Base-by-base conservation (phyloP, 1,139 yeast genomes). In the Entelexis paramagnoliae region DNA sequence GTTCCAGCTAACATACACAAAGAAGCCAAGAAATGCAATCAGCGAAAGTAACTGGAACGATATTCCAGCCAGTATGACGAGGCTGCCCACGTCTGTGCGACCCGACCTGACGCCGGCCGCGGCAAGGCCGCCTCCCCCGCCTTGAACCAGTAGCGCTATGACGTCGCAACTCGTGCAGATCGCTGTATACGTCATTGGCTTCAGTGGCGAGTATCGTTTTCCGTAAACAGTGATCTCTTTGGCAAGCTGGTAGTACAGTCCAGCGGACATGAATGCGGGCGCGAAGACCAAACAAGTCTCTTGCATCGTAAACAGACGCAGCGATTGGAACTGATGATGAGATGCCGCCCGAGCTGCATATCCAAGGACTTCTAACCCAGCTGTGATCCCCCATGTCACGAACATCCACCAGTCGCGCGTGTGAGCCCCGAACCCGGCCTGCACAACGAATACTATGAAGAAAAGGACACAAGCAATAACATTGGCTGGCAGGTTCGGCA, bases 221-320 rank as follows among this genome's bases (percentile, higher is more conserved):
- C 94, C 93, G 65, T 78, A 83, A 9, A 84, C 70, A 49, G 82
- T 78, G 41, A 83, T 78, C 56, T 83, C 61, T 64, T 84, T 86
- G 4, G 87, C 91, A 62, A 86, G n/a, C n/a, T n/a, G n/a, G n/a
- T n/a, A n/a, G n/a, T n/a, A n/a, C n/a, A n/a, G n/a, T n/a, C n/a
- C n/a, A n/a, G n/a, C 96, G 88, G 85, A 83, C 48, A 85, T 72
- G 64, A 88, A 86, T 8, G 89, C 89, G 0, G 96, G 96, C 0
- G 88, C 89, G 50, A 87, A 69, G 0, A 94, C 85, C 56, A 87
- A 70, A 53, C 82, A 70, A 50, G 81, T 75, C 58, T 79, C 76
- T 65, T 88, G 95, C 54, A 79, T 66, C 50, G 83, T 65, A 63
- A 72, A 86, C 41, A 69, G 70, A 55, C 32, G 16, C n/a, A 22